These are phyloP conservation scores for Blastomyces percursus DNA, from an alignment of 2,329 filamentous ascomycete species.

Conservation along the genomic window DNA sequence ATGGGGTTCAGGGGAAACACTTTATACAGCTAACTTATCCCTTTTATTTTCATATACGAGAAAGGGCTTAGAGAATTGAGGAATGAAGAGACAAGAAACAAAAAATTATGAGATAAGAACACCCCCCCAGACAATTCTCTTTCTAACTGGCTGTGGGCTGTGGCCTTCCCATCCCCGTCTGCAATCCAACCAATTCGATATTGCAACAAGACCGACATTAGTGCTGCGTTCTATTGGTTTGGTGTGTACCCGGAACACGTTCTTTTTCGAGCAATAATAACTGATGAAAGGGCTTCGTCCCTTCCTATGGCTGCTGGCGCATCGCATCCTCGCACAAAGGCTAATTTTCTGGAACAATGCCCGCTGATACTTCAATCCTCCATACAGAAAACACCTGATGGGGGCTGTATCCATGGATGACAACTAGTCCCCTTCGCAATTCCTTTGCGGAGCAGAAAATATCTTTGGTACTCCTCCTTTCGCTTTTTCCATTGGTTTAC, in stretches of 20 bases:
- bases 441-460: background rate
- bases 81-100: too few species aligned
- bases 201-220: background rate
- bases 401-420: background rate
- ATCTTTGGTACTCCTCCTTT: background rate
- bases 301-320: background rate
- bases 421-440: background rate
- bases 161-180: background rate
- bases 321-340: background rate
- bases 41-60: background rate
- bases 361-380: background rate
- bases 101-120: too few species aligned
- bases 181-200: background rate
- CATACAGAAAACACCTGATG: background rate
- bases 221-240: background rate
- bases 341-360: background rate
- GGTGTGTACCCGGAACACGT: background rate
- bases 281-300: background rate
- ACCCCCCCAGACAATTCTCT: background rate
- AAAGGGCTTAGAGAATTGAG: too few species aligned
- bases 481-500: background rate
- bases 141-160: background rate
- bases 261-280: background rate
- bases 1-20: background rate
- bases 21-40: too few species aligned